Base-by-base conservation (phyloP, 495 filamentous ascomycete genomes). In the Pyronema omphalodes region DNA sequence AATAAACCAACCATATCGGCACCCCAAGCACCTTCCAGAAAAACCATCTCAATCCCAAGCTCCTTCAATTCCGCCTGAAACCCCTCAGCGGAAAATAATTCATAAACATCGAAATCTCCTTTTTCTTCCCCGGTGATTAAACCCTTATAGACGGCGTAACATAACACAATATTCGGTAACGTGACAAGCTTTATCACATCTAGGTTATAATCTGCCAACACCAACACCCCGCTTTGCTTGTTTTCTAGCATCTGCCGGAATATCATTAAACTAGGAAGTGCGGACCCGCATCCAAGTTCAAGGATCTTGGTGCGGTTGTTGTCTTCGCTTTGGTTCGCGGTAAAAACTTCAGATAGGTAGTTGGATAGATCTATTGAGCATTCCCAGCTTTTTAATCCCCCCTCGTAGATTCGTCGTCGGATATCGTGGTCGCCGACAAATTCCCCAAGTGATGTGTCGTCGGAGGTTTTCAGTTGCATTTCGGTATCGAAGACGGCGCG, bases 321-420 rank as follows among this genome's bases (percentile, higher is more conserved):
- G 39, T 34, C 44, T 57, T 58, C 34, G n/a, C n/a, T n/a, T n/a
- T n/a, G n/a, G n/a, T n/a, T n/a, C n/a, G n/a, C n/a, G n/a, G n/a
- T n/a, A n/a, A n/a, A n/a, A n/a, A n/a, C n/a, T 54, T 69, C 33
- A 1, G 68, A 69, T 15, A 89, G 70, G 53, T 86, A 75, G 60
- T 75, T 82, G 12, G 86, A 88, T 15, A 98, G 69, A 69, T 96
- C 91, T 51, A 93, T 69, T 9, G 83, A 81, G 69, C 91, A 94
- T 69, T 98, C 91, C 91, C 91, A 98, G 58, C 86, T 94, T 71
- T 98, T 96, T 69, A 95, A 88, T n/a, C 91, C 91, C 37, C 91
- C 91, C 67, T 98, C 91, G 67, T 98, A 98, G 61, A 95, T 80
- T 57, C 83, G 82, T 9, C 86, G 84, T 65, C 80, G 83, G 62